Base-by-base conservation (phyloP, 176 grass and related monocot genomes). In the Tillandsia leiboldiana region DNA sequence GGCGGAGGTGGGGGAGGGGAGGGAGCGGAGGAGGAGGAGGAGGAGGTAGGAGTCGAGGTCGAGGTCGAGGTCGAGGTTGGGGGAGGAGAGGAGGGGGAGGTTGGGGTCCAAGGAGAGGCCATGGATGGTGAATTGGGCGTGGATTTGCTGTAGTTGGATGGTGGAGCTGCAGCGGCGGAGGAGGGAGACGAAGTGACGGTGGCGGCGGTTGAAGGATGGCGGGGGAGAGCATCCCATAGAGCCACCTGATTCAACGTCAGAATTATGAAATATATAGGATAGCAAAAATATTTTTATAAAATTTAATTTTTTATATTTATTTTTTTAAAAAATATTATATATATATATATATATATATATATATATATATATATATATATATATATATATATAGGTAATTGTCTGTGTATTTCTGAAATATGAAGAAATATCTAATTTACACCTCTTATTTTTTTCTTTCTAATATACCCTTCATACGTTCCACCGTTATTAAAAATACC, bases 1-100 rank as follows among this genome's bases (percentile, higher is more conserved):
- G 66, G 23, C 49, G 66, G 69, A 77, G 29, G 11, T 48, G 22
- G 75, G 75, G 3, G 11, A 23, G 8, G 75, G 42, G 1, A 69
- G 33, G 1, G 66, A 24, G 13, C 50, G n/a, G 51, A 69, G 62
- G 47, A 77, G n/a, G 22, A 20, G 52, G 27, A 24, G 56, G 22
- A 42, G 4, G 68, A 83, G 66, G 50, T 81, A 59, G 70, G 77
- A 85, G 13, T 87, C 76, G 70, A 80, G 78, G 53, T 84, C 82
- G 20, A 80, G 78, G 53, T 84, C 82, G 20, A 70, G 75, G 82
- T 85, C 82, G 65, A 77, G 53, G 1, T 23, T 67, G 66, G 22
- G 69, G n/a, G 1, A 71, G 70, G 26, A 91, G 71, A 52, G 73
- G 76, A 59, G 83, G 78, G 49, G 78, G 70, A 91, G 69, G 12